Evolutionary conservation across 2,329 filamentous ascomycete species (phyloP).

Genomic region (Epichloe hybrida): DNA sequence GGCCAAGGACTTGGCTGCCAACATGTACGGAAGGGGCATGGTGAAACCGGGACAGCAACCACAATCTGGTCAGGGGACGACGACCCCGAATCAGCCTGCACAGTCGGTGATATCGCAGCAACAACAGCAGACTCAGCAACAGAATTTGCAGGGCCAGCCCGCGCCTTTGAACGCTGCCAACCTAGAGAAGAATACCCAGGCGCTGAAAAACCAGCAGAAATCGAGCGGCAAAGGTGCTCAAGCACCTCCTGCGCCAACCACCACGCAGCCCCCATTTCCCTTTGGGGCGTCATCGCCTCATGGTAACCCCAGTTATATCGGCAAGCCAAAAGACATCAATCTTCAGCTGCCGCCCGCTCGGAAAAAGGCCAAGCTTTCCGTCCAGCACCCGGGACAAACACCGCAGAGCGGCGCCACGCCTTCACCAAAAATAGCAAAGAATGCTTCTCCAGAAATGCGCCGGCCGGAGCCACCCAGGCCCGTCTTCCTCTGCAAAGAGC

Average conservation of each 20-base stretch:
- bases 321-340: constrained; percentile 38
- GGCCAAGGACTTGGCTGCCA: constrained; percentile 30
- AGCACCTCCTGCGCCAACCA: constrained; percentile 43
- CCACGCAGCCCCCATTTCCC: constrained; percentile 41
- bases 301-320: constrained; percentile 43
- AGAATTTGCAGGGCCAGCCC: constrained; percentile 12
- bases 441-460: constrained; percentile 31
- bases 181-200: constrained; percentile 37
- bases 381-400: constrained; percentile 24
- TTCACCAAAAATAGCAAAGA: constrained; percentile 36
- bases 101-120: constrained; percentile 7
- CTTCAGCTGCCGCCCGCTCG: constrained; percentile 44
- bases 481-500: constrained; percentile 36
- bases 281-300: constrained; percentile 44
- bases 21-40: constrained; percentile 15
- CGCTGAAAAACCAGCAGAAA: constrained; percentile 27
- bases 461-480: constrained; percentile 26
- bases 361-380: constrained; percentile 39
- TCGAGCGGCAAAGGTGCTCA: constrained; percentile 30
- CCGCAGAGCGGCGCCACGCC: constrained; percentile 24
- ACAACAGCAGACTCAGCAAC: constrained; percentile 11
- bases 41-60: constrained; percentile 12
- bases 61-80: constrained; percentile 13
- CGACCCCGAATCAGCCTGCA: constrained; percentile 15
- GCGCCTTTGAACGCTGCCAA: constrained; percentile 32